Evolutionary conservation across 1,284 basidiomycete genomes (phyloP).

Genomic region (Cryptococcus wingfieldii): DNA sequence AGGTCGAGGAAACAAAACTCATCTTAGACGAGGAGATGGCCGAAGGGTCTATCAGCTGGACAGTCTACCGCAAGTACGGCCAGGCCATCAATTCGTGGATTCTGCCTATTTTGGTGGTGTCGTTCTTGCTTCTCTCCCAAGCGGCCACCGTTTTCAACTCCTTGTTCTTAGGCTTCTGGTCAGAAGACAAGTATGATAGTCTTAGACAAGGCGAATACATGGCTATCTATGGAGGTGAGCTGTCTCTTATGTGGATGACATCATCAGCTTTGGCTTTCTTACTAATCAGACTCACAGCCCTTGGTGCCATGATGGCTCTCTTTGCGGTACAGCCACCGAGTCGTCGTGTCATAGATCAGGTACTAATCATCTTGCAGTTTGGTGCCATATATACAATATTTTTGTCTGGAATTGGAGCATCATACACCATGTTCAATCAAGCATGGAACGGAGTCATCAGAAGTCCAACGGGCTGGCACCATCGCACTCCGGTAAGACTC

Average conservation of each 20-base stretch:
- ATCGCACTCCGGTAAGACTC: constrained; percentile 24
- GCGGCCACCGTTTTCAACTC: constrained; percentile 12
- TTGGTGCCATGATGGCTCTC: constrained; percentile 4
- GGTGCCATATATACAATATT: constrained; percentile 9
- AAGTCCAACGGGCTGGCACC: constrained; percentile 27
- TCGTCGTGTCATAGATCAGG: not conserved
- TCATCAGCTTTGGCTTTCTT: too few relatives aligned
- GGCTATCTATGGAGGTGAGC: constrained; percentile 28
- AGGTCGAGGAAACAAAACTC: constrained; percentile 3
- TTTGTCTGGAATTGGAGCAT: constrained; percentile 19
- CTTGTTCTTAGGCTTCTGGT: constrained; percentile 38
- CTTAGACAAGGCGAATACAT: constrained; percentile 31
- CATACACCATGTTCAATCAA: constrained; percentile 23
- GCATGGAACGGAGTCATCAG: constrained; percentile 22
- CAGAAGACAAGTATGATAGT: constrained; percentile 18
- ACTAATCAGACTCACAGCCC: not conserved
- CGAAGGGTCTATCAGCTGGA: constrained; percentile 24
- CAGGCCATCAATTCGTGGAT: constrained; percentile 13
- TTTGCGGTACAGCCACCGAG: not conserved
- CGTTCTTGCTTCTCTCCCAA: constrained; percentile 20
- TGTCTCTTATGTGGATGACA: not conserved
- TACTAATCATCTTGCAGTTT: constrained; percentile 10
- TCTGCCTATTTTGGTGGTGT: constrained; percentile 4
- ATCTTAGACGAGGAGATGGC: constrained; percentile 31
- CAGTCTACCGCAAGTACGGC: constrained; percentile 22